Evolutionary conservation across 257 asterid species (phyloP).

Genomic region (Fraxinus quadrangulata): DNA sequence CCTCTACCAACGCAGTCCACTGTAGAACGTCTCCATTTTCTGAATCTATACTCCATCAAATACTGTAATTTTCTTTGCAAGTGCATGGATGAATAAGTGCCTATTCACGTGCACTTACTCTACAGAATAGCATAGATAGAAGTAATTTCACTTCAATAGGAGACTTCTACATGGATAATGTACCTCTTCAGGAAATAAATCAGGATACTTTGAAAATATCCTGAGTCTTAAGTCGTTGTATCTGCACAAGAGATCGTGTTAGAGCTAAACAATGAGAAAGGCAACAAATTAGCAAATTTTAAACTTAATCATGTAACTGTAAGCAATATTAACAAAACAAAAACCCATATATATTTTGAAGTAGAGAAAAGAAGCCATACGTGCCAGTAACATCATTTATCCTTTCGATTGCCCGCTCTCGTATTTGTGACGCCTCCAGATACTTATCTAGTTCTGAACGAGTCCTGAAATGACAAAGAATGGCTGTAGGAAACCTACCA

Average conservation of each 20-base stretch:
- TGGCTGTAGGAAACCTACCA: constrained; percentile 74
- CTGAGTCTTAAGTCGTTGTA: constrained; percentile 70
- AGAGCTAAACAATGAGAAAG: constrained; percentile 23
- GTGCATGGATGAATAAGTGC: not conserved
- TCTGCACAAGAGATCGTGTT: constrained; percentile 49
- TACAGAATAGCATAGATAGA: constrained; percentile 13
- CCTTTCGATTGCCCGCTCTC: constrained; percentile 88
- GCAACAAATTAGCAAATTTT: constrained; percentile 13
- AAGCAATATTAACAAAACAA: constrained; percentile 1
- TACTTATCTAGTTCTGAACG: constrained; percentile 85
- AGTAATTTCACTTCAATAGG: constrained; percentile 5
- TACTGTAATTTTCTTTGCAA: not conserved
- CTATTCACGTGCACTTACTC: not conserved
- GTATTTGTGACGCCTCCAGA: constrained; percentile 89
- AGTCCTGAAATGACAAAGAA: constrained; percentile 90
- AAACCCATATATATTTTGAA: constrained; percentile 1
- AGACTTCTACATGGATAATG: constrained; percentile 11
- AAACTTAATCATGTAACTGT: constrained; percentile 13
- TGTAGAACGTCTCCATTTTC: not conserved
- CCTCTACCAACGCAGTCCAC: too few species aligned
- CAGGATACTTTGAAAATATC: constrained; percentile 79
- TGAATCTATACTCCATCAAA: not conserved
- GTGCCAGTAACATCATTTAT: constrained; percentile 82
- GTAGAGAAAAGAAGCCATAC: constrained; percentile 50
- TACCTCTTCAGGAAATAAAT: constrained; percentile 90